Conservation (phyloP, 2,329 filamentous ascomycete genomes). For the Aspergillus ibericus region DNA sequence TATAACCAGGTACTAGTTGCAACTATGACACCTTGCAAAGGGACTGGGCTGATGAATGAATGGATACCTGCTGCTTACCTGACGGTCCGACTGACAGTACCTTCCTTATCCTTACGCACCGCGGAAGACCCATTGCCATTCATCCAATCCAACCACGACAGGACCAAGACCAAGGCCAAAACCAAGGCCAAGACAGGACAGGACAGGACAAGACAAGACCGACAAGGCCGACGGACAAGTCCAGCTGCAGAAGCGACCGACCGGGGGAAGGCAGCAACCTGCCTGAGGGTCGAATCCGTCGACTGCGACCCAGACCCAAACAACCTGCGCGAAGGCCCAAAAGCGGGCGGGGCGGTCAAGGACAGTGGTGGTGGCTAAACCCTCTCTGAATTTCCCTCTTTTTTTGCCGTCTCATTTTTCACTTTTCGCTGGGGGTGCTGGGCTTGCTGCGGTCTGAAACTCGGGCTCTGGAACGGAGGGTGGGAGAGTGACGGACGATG, state of each 20-base stretch:
- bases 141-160: background rate
- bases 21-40: background rate
- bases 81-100: background rate
- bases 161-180: background rate
- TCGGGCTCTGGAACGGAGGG: slow-evolving; percentile 14
- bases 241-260: slow-evolving; percentile 10
- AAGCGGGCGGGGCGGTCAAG: slow-evolving; percentile 14
- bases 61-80: background rate
- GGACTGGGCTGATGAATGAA: background rate
- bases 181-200: background rate
- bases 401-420: slow-evolving; percentile 1
- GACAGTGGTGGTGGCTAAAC: slow-evolving; percentile 17
- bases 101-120: background rate
- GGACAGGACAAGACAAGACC: background rate
- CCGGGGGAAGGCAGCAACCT: background rate
- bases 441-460: slow-evolving; percentile 12
- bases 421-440: background rate
- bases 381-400: background rate
- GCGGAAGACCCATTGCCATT: background rate
- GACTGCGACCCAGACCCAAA: slow-evolving; percentile 2
- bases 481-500: background rate
- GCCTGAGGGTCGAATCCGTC: background rate
- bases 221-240: slow-evolving; percentile 6
- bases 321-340: slow-evolving; percentile 22
- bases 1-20: slow-evolving; percentile 1